Evolutionary conservation across 768 basidiomycete species (phyloP), one percentile per base, ranked within the genome.

Genomic region (Basidioascus undulatus): DNA sequence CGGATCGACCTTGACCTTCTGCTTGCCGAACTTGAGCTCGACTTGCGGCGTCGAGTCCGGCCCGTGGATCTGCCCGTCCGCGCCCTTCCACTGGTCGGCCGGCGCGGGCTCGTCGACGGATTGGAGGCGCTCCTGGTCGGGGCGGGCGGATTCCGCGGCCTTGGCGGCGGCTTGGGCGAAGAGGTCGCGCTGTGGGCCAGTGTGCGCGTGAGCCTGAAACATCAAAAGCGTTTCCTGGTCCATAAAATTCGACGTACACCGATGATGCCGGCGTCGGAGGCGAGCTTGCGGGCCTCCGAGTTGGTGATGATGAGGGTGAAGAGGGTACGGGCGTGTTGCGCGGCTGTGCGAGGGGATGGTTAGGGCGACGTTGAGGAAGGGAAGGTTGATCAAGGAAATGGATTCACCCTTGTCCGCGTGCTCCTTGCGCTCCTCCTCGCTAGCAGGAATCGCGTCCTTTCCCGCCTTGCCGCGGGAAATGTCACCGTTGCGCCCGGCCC

Each of bases 311-410:
- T 65, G 51, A 94, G 74, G 18, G 52, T 53, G 33, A 47, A 64
- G 35, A 98, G 69, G 0, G 84, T 86, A 48, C 86, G 80, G 13
- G 94, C 69, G 58, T 94, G 82, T 41, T 67, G 67, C 35, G 78
- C 70, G 18, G 83, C 83, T 78, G 71, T 6, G 6, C 10, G n/a
- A 35, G 8, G 44, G n/a, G 2, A 19, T 21, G 13, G 25, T 10
- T 10, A 27, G 10, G 13, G 0, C 2, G 2, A 28, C 18, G 6
- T 23, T n/a, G n/a, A n/a, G n/a, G n/a, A n/a, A n/a, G n/a, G n/a
- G n/a, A n/a, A n/a, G n/a, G n/a, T n/a, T n/a, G n/a, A n/a, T n/a
- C n/a, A n/a, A n/a, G n/a, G n/a, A n/a, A n/a, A n/a, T n/a, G n/a
- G n/a, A n/a, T 64, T 25, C 26, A 74, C 77, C 81, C 56, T 70